Evolutionary conservation across 2,329 filamentous ascomycete genomes (phyloP).

Genomic region (Phyllosticta citrichinensis): DNA sequence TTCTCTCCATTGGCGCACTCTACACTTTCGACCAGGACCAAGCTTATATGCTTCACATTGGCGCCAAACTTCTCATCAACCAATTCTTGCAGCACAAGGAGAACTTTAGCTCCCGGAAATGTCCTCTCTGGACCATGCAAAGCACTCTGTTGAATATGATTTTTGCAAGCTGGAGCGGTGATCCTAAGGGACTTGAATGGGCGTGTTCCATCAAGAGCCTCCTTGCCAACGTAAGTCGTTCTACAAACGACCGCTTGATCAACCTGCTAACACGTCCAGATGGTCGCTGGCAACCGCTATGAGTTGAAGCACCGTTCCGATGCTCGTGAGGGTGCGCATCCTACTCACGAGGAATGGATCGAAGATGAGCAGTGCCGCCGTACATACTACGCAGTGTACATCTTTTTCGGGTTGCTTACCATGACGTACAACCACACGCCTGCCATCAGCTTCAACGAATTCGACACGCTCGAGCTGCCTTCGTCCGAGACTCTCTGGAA

Average conservation of each 20-base stretch:
- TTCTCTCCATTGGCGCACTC: constrained; percentile 87
- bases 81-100: constrained; percentile 97
- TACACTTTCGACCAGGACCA: constrained; percentile 97
- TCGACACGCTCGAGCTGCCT: constrained; percentile 83
- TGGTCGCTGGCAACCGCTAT: constrained; percentile 95
- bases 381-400: constrained; percentile 97
- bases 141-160: constrained; percentile 96
- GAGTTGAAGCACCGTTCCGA: constrained; percentile 90
- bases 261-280: constrained; percentile 27
- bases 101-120: constrained; percentile 96
- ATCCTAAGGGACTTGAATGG: constrained; percentile 96
- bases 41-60: constrained; percentile 94
- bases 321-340: constrained; percentile 64
- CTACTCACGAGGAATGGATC: constrained; percentile 83
- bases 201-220: constrained; percentile 98
- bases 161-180: constrained; percentile 97
- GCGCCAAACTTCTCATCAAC: constrained; percentile 92
- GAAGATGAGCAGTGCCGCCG: constrained; percentile 93
- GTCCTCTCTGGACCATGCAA: constrained; percentile 97
- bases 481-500: constrained; percentile 95
- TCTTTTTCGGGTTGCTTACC: constrained; percentile 93
- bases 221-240: constrained; percentile 56
- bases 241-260: not conserved
- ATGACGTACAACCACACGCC: constrained; percentile 97
- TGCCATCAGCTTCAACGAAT: constrained; percentile 96